Evolutionary conservation across 768 basidiomycete species (phyloP).

Genomic region (Mycena crocata): DNA sequence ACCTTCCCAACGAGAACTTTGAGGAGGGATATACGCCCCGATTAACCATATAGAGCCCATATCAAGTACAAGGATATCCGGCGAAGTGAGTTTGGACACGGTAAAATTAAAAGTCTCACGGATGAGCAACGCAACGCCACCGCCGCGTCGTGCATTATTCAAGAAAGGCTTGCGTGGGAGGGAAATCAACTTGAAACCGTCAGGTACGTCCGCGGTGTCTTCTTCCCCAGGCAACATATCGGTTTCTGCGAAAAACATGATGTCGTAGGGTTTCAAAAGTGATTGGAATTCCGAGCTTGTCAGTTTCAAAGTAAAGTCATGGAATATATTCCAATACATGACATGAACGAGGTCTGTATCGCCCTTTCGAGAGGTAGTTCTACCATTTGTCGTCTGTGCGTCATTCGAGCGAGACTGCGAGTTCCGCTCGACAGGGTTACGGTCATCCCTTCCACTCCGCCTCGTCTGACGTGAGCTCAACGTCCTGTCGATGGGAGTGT

Average conservation of each 20-base stretch:
- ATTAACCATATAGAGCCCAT: background rate
- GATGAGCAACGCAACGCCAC: conserved; percentile 1
- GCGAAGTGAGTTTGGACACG: background rate
- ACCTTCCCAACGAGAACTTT: no score
- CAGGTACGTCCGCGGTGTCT: background rate
- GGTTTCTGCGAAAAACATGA: conserved; percentile 16
- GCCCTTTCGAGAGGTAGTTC: background rate
- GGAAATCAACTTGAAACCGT: background rate
- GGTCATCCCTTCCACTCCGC: background rate
- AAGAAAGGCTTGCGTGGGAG: background rate
- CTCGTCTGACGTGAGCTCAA: background rate
- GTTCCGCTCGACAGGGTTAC: background rate
- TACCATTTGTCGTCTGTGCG: background rate
- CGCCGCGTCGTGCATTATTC: background rate
- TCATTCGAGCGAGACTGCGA: background rate
- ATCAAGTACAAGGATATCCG: conserved; percentile 3
- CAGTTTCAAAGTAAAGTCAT: background rate
- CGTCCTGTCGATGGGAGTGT: background rate
- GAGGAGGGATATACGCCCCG: background rate
- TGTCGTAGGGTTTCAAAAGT: background rate
- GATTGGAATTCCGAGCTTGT: background rate
- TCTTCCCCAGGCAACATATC: conserved; percentile 9
- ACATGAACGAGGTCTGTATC: background rate
- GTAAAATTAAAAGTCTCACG: conserved; percentile 2
- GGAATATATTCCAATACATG: conserved; percentile 19